Percentiles rank a stretch among this genome's conserved stretches.
phyloP scores from a whole-genome alignment of 108 stramenopile species.

The Nitzschia palea region DNA sequence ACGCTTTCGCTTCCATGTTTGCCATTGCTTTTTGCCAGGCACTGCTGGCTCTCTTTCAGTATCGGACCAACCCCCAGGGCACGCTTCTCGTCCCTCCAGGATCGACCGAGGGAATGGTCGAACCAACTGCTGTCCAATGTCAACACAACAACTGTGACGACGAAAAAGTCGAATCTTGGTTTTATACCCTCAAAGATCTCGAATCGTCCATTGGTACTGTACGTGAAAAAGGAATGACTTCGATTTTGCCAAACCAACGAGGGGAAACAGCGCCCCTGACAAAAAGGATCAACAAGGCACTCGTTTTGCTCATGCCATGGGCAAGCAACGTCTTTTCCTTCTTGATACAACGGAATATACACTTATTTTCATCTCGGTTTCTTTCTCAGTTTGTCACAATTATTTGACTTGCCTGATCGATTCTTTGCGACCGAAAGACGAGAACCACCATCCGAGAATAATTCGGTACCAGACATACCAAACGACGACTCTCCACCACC shows the following conservation, averaged over 20 bases:
- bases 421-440: conserved; percentile 14
- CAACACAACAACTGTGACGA: not conserved
- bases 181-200: not conserved
- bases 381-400: conserved; percentile 37
- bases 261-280: conserved; percentile 12
- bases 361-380: conserved; percentile 58
- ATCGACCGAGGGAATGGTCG: conserved; percentile 47
- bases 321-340: conserved; percentile 38
- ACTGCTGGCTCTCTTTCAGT: conserved; percentile 52
- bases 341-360: conserved; percentile 42
- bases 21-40: conserved; percentile 54
- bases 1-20: conserved; percentile 38
- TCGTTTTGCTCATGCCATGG: conserved; percentile 54
- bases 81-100: conserved; percentile 57
- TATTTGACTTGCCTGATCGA: conserved; percentile 36
- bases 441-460: not conserved
- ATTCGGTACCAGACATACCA: not conserved
- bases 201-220: not conserved
- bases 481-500: no score
- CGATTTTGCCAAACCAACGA: not conserved
- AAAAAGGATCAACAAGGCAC: conserved; percentile 47
- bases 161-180: not conserved
- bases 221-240: not conserved
- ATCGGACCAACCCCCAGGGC: conserved; percentile 55
- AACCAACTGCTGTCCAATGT: not conserved